phyloP scores from a whole-genome alignment of 805 yeast genomes.

The Isabelozyma pseudorhagii region DNA sequence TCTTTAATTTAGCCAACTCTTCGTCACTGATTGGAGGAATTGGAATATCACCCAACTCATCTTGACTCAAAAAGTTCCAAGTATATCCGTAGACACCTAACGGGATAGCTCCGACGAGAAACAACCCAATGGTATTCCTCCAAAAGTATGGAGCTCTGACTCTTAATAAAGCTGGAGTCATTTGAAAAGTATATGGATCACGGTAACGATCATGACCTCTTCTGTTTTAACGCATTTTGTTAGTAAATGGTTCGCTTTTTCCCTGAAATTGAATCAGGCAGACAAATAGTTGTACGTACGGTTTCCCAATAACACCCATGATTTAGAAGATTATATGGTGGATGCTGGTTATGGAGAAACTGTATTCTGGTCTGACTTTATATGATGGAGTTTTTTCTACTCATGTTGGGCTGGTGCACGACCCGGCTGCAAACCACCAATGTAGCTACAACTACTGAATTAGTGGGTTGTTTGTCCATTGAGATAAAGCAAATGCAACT shows the following conservation, averaged over 20 bases:
- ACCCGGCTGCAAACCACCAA: background rate
- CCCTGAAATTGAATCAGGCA: background rate
- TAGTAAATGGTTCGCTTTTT: slow-evolving; percentile 5
- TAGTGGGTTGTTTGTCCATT: too few relatives aligned
- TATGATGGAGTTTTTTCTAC: background rate
- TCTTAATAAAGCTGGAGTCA: slow-evolving; percentile 91
- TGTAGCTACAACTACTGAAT: background rate
- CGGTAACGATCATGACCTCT: slow-evolving; percentile 43
- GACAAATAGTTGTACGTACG: slow-evolving; percentile 17
- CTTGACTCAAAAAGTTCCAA: slow-evolving; percentile 62
- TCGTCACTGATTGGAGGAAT: slow-evolving; percentile 86
- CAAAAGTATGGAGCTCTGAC: slow-evolving; percentile 86
- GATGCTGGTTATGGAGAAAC: background rate
- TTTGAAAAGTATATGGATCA: slow-evolving; percentile 70
- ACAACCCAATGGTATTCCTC: slow-evolving; percentile 66
- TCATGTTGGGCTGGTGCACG: background rate
- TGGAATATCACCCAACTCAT: slow-evolving; percentile 89
- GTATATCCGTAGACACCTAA: slow-evolving; percentile 65
- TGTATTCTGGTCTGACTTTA: background rate
- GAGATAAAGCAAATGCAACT: too few relatives aligned
- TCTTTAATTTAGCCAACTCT: slow-evolving; percentile 67
- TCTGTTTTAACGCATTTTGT: slow-evolving; percentile 15
- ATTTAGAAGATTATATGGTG: background rate
- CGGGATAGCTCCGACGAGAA: slow-evolving; percentile 59
- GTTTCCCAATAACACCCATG: slow-evolving; percentile 28